Base-by-base conservation (phyloP, 2,329 filamentous ascomycete genomes). In the Apiospora sp. region DNA sequence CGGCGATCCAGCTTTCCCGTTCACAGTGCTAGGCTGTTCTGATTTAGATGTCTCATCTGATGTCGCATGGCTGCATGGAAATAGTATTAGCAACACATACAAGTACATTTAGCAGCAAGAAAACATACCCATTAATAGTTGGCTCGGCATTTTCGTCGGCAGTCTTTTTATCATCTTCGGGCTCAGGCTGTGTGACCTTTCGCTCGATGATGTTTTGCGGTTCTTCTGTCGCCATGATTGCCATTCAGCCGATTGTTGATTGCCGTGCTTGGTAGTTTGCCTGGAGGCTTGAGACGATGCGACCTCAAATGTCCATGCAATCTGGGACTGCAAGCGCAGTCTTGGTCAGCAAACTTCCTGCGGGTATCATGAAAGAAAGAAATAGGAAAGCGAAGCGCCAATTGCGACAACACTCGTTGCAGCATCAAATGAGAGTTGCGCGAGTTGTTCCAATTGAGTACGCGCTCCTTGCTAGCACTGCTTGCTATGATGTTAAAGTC, bases 111-210 rank as follows among this genome's bases (percentile, higher is more conserved):
- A 64, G 58, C 8, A 41, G 6, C n/a, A 24, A 72, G 79, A 88
- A 71, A 79, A 88, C 89, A 87, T 84, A 92, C 90, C 89, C 89
- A 80, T 91, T 90, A 77, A 88, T 75, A 54, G 79, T 77, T 41
- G 81, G 77, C 41, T 77, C 75, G 58, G 77, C 77, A 58, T 80
- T 83, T 64, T 87, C 80, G 78, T 89, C 85, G 72, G 89, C 82
- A 73, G 86, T 84, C 86, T 88, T 88, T 76, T 84, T 84, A 77
- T 86, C 83, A 19, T 80, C 76, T 43, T 70, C 70, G 4, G 75
- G 71, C 27, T 70, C 51, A 34, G 74, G 51, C 68, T 71, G 72
- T n/a, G 73, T 49, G 10, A 70, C 51, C 72, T 80, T 79, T 48
- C 73, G 74, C 61, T 79, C 77, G 16, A 72, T 69, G 43, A 77